Conservation (phyloP, 2,329 filamentous ascomycete genomes). For the Penicillium sp. region DNA sequence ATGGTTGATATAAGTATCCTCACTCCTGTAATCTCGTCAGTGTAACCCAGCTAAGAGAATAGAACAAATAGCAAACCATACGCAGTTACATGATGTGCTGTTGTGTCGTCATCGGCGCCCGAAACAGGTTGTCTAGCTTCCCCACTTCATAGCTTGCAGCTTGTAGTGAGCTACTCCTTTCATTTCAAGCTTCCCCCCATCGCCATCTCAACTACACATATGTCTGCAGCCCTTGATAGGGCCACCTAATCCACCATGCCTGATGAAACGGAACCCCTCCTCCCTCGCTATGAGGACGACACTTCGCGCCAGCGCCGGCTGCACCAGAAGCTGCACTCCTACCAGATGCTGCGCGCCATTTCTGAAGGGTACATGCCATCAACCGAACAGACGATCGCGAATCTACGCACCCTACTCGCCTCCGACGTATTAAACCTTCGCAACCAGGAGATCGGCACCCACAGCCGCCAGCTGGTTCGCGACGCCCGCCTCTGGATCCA, state of each 20-base stretch:
- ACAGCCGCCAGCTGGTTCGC: slow-evolving; percentile 68
- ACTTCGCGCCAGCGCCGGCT: slow-evolving; percentile 71
- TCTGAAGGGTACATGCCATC: slow-evolving; percentile 86
- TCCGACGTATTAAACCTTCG: slow-evolving; percentile 74
- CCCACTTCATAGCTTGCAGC: neutral
- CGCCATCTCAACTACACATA: neutral
- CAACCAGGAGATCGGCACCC: slow-evolving; percentile 68
- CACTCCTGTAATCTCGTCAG: neutral
- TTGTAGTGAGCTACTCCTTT: neutral
- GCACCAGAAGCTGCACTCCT: slow-evolving; percentile 86
- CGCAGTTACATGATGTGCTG: neutral
- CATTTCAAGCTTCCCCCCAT: neutral
- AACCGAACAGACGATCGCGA: slow-evolving; percentile 75
- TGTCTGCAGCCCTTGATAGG: neutral
- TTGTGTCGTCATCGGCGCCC: slow-evolving; percentile 13
- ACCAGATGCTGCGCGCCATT: slow-evolving; percentile 83
- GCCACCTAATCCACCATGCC: slow-evolving; percentile 25
- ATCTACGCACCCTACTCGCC: slow-evolving; percentile 72
- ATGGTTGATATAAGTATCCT: neutral
- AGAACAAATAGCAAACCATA: slow-evolving; percentile 1
- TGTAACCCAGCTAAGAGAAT: too few species aligned
- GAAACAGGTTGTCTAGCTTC: slow-evolving; percentile 13
- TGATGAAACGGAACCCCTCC: slow-evolving; percentile 69
- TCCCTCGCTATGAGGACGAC: slow-evolving; percentile 71
- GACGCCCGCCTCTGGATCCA: slow-evolving; percentile 69